Evolutionary conservation across 495 filamentous ascomycete genomes (phyloP).

Genomic region (Massariosphaeria phaeospora): DNA sequence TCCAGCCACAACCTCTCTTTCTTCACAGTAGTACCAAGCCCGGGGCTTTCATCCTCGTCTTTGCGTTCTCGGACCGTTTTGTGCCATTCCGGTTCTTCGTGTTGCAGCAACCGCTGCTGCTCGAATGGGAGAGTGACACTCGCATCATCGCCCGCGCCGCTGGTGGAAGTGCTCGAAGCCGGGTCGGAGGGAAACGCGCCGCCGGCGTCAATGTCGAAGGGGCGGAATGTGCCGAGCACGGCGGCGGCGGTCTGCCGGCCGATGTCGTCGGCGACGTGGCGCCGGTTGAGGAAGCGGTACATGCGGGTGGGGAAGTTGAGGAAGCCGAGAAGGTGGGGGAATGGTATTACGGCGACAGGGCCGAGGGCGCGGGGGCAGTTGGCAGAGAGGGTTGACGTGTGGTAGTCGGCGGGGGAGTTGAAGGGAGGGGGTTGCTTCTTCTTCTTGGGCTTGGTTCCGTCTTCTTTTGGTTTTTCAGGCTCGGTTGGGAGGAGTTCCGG

Average conservation of each 20-base stretch:
- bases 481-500: slow-evolving; percentile 38
- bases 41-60: slow-evolving; percentile 39
- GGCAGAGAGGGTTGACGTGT: slow-evolving; percentile 54
- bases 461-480: slow-evolving; percentile 40
- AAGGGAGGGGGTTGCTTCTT: slow-evolving; percentile 57
- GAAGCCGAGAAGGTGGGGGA: slow-evolving; percentile 92
- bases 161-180: neutral
- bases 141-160: neutral
- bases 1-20: slow-evolving; percentile 63
- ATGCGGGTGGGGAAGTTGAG: slow-evolving; percentile 81
- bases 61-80: slow-evolving; percentile 68
- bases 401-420: slow-evolving; percentile 65
- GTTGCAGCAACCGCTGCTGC: slow-evolving; percentile 62
- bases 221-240: slow-evolving; percentile 61
- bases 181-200: slow-evolving; percentile 31
- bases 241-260: slow-evolving; percentile 84
- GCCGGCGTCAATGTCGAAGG: slow-evolving; percentile 40
- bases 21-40: too few species aligned
- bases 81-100: slow-evolving; percentile 84
- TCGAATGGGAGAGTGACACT: slow-evolving; percentile 45
- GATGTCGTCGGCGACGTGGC: slow-evolving; percentile 76
- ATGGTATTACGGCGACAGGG: slow-evolving; percentile 65
- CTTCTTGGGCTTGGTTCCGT: slow-evolving; percentile 47
- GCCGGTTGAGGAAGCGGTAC: slow-evolving; percentile 83
- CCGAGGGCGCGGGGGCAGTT: slow-evolving; percentile 56